Evolutionary conservation across 345 rosid genomes (phyloP).

Genomic region (Raphanus raphanistrum): DNA sequence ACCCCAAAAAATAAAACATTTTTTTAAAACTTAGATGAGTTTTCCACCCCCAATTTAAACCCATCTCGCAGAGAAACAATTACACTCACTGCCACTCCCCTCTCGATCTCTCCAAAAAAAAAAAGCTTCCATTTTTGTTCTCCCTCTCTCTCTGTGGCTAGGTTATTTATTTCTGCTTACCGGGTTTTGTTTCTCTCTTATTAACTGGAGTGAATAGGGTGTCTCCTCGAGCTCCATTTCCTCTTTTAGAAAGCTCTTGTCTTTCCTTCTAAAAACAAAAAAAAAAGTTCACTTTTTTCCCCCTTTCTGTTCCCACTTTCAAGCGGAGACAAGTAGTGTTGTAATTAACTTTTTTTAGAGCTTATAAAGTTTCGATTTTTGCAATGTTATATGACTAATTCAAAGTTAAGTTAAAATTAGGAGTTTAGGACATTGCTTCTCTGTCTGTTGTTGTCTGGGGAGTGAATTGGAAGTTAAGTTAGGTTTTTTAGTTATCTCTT

Average conservation of each 20-base stretch:
- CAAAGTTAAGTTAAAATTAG: slow-evolving; percentile 9
- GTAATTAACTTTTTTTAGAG: slow-evolving; percentile 12
- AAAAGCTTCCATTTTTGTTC: neutral
- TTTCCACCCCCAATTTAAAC: slow-evolving; percentile 28
- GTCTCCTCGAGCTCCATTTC: slow-evolving; percentile 35
- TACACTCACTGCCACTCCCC: slow-evolving; percentile 41
- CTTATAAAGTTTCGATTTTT: slow-evolving; percentile 30
- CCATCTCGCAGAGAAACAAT: slow-evolving; percentile 18
- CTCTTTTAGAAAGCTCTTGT: slow-evolving; percentile 31
- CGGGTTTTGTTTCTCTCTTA: slow-evolving; percentile 23
- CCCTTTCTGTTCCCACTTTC: slow-evolving; percentile 27
- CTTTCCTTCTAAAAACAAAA: slow-evolving; percentile 19
- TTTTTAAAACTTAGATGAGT: neutral
- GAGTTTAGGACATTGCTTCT: slow-evolving; percentile 33
- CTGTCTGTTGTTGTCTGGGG: slow-evolving; percentile 8
- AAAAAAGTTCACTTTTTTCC: neutral
- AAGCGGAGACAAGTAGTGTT: slow-evolving; percentile 15
- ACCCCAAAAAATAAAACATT: slow-evolving; percentile 10
- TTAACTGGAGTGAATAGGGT: no score
- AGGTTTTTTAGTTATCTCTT: slow-evolving; percentile 28
- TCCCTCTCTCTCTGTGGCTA: slow-evolving; percentile 10
- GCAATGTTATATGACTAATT: slow-evolving; percentile 14
- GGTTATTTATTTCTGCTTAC: slow-evolving; percentile 19
- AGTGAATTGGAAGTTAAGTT: slow-evolving; percentile 48
- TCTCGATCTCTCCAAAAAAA: slow-evolving; percentile 10